Evolutionary conservation across 2,329 filamentous ascomycete genomes (phyloP).

Genomic region (Hysterium pulicare): DNA sequence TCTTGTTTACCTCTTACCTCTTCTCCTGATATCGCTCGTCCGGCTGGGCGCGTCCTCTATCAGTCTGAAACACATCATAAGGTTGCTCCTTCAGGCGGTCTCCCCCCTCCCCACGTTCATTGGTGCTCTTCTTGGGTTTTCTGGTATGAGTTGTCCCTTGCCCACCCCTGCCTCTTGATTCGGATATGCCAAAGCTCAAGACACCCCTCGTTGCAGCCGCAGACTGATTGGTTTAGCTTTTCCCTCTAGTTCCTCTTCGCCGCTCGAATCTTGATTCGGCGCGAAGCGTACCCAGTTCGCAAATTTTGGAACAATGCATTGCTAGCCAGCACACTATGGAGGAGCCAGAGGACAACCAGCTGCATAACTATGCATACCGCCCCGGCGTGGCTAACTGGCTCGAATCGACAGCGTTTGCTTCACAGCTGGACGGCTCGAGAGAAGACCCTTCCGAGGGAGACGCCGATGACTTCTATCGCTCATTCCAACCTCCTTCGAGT

Average conservation of each 20-base stretch:
- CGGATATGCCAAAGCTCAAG: slow-evolving; percentile 19
- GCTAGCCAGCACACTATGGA: slow-evolving; percentile 26
- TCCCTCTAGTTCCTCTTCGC: slow-evolving; percentile 10
- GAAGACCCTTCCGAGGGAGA: slow-evolving; percentile 7
- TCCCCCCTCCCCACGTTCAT: slow-evolving; percentile 17
- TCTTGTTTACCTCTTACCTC: background rate
- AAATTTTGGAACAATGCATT: no score
- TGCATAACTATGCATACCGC: slow-evolving; percentile 30
- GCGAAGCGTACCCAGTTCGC: no score
- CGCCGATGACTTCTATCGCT: slow-evolving; percentile 6
- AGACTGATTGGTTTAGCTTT: slow-evolving; percentile 24
- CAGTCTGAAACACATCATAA: slow-evolving; percentile 27
- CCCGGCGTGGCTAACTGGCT: slow-evolving; percentile 32
- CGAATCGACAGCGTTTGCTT: slow-evolving; percentile 30
- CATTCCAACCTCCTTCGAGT: background rate
- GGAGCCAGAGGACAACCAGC: slow-evolving; percentile 22
- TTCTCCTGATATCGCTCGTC: background rate
- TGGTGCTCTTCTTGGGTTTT: slow-evolving; percentile 16
- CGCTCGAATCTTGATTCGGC: slow-evolving; percentile 31
- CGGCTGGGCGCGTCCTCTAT: slow-evolving; percentile 10
- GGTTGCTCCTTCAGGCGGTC: no score
- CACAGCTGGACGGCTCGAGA: slow-evolving; percentile 17
- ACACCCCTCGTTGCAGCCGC: slow-evolving; percentile 15
- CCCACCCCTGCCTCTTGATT: slow-evolving; percentile 23
- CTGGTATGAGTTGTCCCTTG: slow-evolving; percentile 28